Evolutionary conservation across 2,329 filamentous ascomycete species (phyloP).

Genomic region (Madurella mycetomatis): DNA sequence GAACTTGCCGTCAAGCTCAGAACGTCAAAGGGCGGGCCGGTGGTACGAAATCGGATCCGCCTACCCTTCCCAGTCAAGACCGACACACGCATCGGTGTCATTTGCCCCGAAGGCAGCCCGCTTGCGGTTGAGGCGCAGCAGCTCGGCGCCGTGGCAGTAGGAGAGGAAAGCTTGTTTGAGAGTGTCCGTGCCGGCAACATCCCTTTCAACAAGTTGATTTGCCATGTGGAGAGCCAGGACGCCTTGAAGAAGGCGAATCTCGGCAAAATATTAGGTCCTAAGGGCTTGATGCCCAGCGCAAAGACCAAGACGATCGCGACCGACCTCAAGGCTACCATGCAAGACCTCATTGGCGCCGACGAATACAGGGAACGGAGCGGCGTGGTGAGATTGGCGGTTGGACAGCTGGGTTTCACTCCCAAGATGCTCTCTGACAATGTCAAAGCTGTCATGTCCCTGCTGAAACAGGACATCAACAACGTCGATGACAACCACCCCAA

Average conservation of each 20-base stretch:
- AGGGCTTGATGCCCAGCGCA: conserved; percentile 84
- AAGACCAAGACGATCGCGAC: conserved; percentile 87
- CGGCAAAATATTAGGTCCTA: conserved; percentile 78
- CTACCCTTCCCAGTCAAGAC: conserved; percentile 88
- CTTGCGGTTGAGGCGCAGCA: conserved; percentile 68
- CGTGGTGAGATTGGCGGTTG: conserved; percentile 83
- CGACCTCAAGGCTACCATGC: conserved; percentile 69
- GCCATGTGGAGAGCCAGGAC: conserved; percentile 71
- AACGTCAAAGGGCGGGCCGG: conserved; percentile 78
- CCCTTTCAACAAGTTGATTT: conserved; percentile 84
- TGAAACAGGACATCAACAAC: conserved; percentile 75
- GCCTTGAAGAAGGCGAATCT: conserved; percentile 78
- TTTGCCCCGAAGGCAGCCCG: conserved; percentile 77
- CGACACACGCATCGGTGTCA: conserved; percentile 82
- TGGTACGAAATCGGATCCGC: conserved; percentile 80
- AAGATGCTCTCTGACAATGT: conserved; percentile 83
- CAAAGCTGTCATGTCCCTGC: conserved; percentile 65
- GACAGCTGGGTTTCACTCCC: conserved; percentile 83
- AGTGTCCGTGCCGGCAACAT: conserved; percentile 69
- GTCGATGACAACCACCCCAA: conserved; percentile 48
- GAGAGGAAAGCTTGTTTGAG: conserved; percentile 81
- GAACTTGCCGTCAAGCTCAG: conserved; percentile 80
- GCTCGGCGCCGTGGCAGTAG: conserved; percentile 77
- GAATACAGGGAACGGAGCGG: conserved; percentile 84
- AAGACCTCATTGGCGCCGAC: conserved; percentile 76